These are phyloP conservation scores for Ogataea nonfermentans DNA, from an alignment of 805 yeast genomes.

Conservation along the genomic window DNA sequence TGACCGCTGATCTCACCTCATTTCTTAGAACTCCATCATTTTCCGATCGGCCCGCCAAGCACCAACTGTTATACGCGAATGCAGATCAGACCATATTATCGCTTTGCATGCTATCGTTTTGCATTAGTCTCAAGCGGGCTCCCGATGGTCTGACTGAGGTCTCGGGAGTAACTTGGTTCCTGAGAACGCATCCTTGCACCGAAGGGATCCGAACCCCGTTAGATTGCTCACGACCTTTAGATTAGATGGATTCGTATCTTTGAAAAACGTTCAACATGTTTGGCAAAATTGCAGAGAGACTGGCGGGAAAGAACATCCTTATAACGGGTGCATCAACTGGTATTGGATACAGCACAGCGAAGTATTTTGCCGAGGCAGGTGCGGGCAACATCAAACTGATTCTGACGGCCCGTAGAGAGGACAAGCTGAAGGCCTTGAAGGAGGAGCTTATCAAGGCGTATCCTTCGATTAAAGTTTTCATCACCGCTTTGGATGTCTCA, in stretches of 20 bases:
- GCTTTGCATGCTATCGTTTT: too few relatives aligned
- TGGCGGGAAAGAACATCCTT: slow-evolving; percentile 73
- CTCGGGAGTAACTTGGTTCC: too few relatives aligned
- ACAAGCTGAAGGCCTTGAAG: slow-evolving; percentile 40
- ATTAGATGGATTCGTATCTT: neutral
- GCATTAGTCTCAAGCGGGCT: too few relatives aligned
- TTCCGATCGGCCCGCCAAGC: too few relatives aligned
- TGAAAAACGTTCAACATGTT: slow-evolving; percentile 23
- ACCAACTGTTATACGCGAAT: too few relatives aligned
- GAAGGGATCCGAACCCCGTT: slow-evolving; percentile 9
- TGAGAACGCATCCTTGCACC: slow-evolving; percentile 4
- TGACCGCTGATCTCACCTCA: too few relatives aligned
- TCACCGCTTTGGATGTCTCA: slow-evolving; percentile 40
- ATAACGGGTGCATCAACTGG: slow-evolving; percentile 98
- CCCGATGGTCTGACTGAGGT: too few relatives aligned
- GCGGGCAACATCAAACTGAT: slow-evolving; percentile 49
- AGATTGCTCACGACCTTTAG: neutral
- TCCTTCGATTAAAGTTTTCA: slow-evolving; percentile 33
- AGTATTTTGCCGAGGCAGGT: slow-evolving; percentile 70
- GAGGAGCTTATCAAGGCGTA: slow-evolving; percentile 37
- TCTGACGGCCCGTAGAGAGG: slow-evolving; percentile 53
- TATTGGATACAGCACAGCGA: slow-evolving; percentile 90
- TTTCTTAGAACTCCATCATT: too few relatives aligned
- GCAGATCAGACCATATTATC: too few relatives aligned
- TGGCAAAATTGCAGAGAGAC: slow-evolving; percentile 67